Evolutionary conservation across 2,329 filamentous ascomycete genomes (phyloP), one percentile per base, ranked within the genome.

Genomic region (Phoma sp.): DNA sequence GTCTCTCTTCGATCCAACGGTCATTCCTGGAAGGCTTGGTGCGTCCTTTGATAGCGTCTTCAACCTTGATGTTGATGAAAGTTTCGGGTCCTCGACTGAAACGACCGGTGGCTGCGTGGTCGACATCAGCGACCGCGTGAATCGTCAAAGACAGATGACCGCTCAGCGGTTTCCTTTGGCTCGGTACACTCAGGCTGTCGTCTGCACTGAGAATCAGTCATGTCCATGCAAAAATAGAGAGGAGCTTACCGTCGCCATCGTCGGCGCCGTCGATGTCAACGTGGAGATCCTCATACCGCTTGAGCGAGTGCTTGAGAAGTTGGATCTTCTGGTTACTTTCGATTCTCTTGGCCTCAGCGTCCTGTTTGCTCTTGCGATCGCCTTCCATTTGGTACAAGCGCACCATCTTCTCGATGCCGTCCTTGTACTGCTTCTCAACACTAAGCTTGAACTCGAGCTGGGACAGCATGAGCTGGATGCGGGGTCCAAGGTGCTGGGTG

Each of bases 281-380:
- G 71, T 99, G 94, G 49, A 99, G 84, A 77, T 98, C 95, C 75
- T 97, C 94, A 70, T 99, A 99, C 84, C 94, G 85, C 79, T 96
- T 96, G 72, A 99, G 82, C 43, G 95, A 93, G 79, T 98, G 93
- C 79, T 96, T 96, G 63, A 99, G 81, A 61, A 99, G 84, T 68
- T 96, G 88, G 43, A 99, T 97, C 80, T 99, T 99, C 77, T 98
- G 94, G 75, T 93, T 96, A 79, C 94, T 98, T 79, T 99, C 95
- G 58, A 96, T 89, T 54, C 90, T 86, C 71, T 92, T 87, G 44
- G 89, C 91, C 67, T 96, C 92, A 37, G 95, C 95, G 76, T 99
- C 95, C 54, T 90, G 88, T 74, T 90, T 91, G 79, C 94, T 98
- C 82, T 96, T 97, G 67, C 93, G 88, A 74, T 99, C 95, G 27